Percentiles rank a stretch among this genome's conserved stretches.
phyloP scores from a whole-genome alignment of 2,329 filamentous ascomycete genomes.

The Aspergillus novoparasiticus region DNA sequence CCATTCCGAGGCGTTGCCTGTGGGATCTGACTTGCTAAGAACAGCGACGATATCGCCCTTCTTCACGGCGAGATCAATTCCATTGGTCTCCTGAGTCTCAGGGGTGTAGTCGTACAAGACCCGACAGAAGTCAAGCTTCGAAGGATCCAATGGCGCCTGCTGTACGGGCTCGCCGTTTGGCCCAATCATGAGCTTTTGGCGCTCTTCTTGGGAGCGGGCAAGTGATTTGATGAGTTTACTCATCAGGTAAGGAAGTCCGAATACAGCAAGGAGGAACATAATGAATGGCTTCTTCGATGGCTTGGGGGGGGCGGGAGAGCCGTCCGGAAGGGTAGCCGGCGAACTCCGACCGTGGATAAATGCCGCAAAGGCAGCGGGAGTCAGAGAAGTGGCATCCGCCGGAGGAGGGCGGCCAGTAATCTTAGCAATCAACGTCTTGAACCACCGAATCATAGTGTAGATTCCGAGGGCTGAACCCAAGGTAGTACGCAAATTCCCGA shows the following conservation, averaged over 20 bases:
- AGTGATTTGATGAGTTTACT: slow-evolving; percentile 88
- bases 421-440: slow-evolving; percentile 87
- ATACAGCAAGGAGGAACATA: slow-evolving; percentile 92
- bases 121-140: slow-evolving; percentile 94
- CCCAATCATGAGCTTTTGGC: slow-evolving; percentile 54
- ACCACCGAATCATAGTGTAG: slow-evolving; percentile 94
- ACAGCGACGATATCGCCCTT: slow-evolving; percentile 97
- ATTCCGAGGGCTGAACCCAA: slow-evolving; percentile 92
- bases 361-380: slow-evolving; percentile 84
- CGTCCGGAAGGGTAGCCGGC: slow-evolving; percentile 61
- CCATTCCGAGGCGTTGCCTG: slow-evolving; percentile 93
- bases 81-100: slow-evolving; percentile 63
- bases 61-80: slow-evolving; percentile 86
- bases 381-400: slow-evolving; percentile 82
- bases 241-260: slow-evolving; percentile 96
- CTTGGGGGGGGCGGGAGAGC: slow-evolving; percentile 65
- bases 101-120: slow-evolving; percentile 93
- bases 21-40: slow-evolving; percentile 85
- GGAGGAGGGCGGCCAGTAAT: slow-evolving; percentile 88
- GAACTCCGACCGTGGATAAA: slow-evolving; percentile 71
- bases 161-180: slow-evolving; percentile 49
- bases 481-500: slow-evolving; percentile 88
- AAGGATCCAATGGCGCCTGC: slow-evolving; percentile 69
- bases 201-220: slow-evolving; percentile 79
- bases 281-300: slow-evolving; percentile 94